A percentile compares a stretch with the other conserved stretches of the same genome.
Evolutionary conservation across 1,284 basidiomycete genomes (phyloP).

Genomic region (Tylopilus sp.): DNA sequence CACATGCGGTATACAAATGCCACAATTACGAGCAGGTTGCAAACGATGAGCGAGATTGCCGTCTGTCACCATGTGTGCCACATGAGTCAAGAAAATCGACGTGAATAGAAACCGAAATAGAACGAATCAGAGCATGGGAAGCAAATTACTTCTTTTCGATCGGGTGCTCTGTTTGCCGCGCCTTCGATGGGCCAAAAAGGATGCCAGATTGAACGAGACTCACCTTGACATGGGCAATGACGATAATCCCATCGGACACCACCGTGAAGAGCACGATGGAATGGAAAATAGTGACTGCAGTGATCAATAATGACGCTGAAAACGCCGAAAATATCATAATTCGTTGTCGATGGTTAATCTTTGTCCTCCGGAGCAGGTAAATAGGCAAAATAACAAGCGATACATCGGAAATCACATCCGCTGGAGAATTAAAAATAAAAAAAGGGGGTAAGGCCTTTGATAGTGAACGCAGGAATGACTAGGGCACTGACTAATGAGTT

Average conservation of each 20-base stretch:
- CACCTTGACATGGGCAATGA: slow-evolving; percentile 25
- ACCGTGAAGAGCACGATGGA: slow-evolving; percentile 8
- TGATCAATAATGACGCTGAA: slow-evolving; percentile 19
- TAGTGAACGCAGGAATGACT: not conserved
- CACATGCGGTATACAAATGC: slow-evolving; percentile 20
- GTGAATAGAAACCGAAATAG: no score
- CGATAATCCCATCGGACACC: slow-evolving; percentile 4
- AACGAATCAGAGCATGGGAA: not conserved
- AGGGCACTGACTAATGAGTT: slow-evolving; percentile 23
- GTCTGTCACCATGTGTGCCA: slow-evolving; percentile 4
- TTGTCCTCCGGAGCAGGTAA: slow-evolving; percentile 9
- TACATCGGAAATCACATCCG: slow-evolving; percentile 30
- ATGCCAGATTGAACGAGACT: slow-evolving; percentile 1
- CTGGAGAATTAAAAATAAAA: slow-evolving; percentile 1
- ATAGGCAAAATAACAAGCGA: slow-evolving; percentile 20
- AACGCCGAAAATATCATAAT: slow-evolving; percentile 23
- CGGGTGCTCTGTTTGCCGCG: not conserved
- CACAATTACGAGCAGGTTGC: slow-evolving; percentile 33
- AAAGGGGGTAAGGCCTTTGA: not conserved
- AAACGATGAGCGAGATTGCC: slow-evolving; percentile 26
- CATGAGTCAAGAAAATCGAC: not conserved
- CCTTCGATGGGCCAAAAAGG: not conserved
- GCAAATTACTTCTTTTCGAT: not conserved
- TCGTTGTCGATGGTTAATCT: slow-evolving; percentile 14
- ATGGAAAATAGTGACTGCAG: slow-evolving; percentile 20